Percentiles rank a stretch among this genome's conserved stretches.
Conservation (phyloP, 1,139 yeast genomes). For the Pichia sp. region DNA sequence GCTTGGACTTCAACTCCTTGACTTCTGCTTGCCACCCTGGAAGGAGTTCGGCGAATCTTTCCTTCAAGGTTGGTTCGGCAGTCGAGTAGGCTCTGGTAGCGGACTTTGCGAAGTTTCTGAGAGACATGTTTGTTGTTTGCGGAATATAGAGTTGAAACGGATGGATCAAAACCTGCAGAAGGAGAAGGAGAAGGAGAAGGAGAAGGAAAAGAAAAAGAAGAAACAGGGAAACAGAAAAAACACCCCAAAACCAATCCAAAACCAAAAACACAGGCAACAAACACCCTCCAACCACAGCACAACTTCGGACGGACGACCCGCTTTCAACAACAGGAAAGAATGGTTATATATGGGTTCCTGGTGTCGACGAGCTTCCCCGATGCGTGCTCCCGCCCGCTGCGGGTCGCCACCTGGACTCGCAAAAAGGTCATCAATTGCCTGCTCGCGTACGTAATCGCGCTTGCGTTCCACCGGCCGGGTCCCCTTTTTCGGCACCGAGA, state of each 20-base stretch:
- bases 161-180: neutral
- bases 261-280: too few species aligned
- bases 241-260: neutral
- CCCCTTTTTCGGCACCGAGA: neutral
- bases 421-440: neutral
- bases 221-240: neutral
- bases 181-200: neutral
- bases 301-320: neutral
- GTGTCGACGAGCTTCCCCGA: neutral
- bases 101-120: slow-evolving; percentile 30
- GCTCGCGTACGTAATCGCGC: neutral
- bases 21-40: slow-evolving; percentile 92
- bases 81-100: slow-evolving; percentile 46
- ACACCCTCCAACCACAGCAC: neutral
- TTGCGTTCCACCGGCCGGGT: neutral
- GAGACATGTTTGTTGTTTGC: slow-evolving; percentile 23
- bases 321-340: neutral
- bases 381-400: neutral
- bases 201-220: neutral
- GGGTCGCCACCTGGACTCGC: neutral
- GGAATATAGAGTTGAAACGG: neutral
- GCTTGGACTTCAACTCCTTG: slow-evolving; percentile 81
- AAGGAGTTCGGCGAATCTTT: slow-evolving; percentile 86
- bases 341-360: neutral
- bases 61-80: slow-evolving; percentile 73